A percentile compares a stretch with the other conserved stretches of the same genome.
Conservation (phyloP, 164 flowering plant species). For the Tinospora cordifolia region DNA sequence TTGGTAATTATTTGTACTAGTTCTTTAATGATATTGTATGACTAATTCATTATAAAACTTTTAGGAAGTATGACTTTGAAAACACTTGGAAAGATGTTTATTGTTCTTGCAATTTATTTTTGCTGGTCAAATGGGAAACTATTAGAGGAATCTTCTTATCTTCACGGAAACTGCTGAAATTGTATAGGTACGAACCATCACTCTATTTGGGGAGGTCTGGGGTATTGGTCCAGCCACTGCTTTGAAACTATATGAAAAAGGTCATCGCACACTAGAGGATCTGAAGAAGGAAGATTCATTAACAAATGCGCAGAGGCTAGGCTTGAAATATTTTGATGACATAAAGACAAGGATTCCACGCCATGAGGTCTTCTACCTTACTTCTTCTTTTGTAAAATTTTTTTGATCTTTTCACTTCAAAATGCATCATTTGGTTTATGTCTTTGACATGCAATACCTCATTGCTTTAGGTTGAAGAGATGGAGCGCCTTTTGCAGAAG, state of each 20-base stretch:
- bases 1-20: too few species aligned
- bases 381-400: neutral
- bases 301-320: constrained; percentile 67
- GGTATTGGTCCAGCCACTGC: constrained; percentile 98
- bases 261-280: constrained; percentile 75
- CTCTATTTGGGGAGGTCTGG: constrained; percentile 92
- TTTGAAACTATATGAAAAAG: constrained; percentile 80
- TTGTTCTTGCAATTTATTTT: neutral
- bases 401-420: neutral
- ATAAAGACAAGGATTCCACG: constrained; percentile 82
- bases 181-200: constrained; percentile 58
- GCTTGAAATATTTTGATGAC: constrained; percentile 84
- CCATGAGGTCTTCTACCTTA: constrained; percentile 44
- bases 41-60: neutral
- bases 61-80: neutral
- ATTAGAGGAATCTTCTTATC: too few species aligned
- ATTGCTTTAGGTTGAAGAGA: constrained; percentile 63
- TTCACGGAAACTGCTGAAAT: neutral
- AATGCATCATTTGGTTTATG: neutral
- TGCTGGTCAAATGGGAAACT: too few species aligned
- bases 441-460: neutral
- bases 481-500: constrained; percentile 72
- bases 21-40: too few species aligned
- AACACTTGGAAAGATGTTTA: neutral
- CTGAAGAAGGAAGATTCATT: constrained; percentile 63